These are phyloP conservation scores for Suillus ampliporus DNA, from an alignment of 768 basidiomycete genomes.

Conservation along the genomic window DNA sequence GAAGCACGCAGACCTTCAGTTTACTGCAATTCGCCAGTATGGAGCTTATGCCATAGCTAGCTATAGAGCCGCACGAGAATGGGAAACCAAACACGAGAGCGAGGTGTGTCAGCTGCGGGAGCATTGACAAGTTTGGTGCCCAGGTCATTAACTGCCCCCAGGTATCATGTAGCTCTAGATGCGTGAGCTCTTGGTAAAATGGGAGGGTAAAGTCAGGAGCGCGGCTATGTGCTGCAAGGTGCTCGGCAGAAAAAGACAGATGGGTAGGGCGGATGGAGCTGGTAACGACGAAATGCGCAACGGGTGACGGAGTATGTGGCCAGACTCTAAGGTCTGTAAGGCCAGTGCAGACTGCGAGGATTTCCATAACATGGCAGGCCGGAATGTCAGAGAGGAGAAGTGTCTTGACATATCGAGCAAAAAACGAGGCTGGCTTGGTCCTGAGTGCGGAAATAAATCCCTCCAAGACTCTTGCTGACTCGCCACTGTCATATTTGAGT, in stretches of 20 bases:
- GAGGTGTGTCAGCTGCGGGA: slow-evolving; percentile 5
- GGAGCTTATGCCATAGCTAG: neutral
- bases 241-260: slow-evolving; percentile 6
- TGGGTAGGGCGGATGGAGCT: slow-evolving; percentile 2
- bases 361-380: neutral
- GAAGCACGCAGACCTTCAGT: slow-evolving; percentile 8
- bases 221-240: neutral
- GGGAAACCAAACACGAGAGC: slow-evolving; percentile 3
- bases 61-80: neutral
- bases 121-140: slow-evolving; percentile 8
- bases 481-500: neutral
- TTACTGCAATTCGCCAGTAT: slow-evolving; percentile 3
- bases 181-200: slow-evolving; percentile 8
- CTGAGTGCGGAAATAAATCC: neutral
- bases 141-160: slow-evolving; percentile 6
- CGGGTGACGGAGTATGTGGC: neutral
- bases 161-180: slow-evolving; percentile 4
- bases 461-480: slow-evolving; percentile 1
- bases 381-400: slow-evolving; percentile 1
- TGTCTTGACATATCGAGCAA: slow-evolving; percentile 3
- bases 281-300: neutral
- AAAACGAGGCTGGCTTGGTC: neutral
- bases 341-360: slow-evolving; percentile 1
- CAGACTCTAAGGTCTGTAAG: slow-evolving; percentile 1
- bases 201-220: neutral